Percentiles rank a stretch among this genome's conserved stretches.
phyloP scores from a whole-genome alignment of 441 rosid genomes.

The Melastoma candidum region DNA sequence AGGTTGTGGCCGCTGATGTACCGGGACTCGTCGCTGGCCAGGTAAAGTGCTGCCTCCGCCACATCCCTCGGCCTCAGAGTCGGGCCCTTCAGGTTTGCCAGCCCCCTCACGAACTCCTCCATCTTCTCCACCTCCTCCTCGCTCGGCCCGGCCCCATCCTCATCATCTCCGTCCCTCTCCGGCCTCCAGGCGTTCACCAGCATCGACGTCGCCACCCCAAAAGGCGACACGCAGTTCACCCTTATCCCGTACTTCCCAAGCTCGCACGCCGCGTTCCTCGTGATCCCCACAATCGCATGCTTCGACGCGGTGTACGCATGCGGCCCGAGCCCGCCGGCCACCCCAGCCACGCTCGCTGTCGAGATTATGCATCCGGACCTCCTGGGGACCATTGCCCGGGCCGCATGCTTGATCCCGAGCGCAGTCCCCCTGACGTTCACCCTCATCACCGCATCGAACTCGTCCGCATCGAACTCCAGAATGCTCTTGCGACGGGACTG shows the following conservation, averaged over 20 bases:
- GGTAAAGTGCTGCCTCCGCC: constrained; percentile 79
- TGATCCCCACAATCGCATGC: constrained; percentile 78
- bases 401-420: constrained; percentile 77
- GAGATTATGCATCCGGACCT: constrained; percentile 63
- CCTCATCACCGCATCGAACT: constrained; percentile 56
- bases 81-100: constrained; percentile 51
- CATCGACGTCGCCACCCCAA: constrained; percentile 83
- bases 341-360: constrained; percentile 74
- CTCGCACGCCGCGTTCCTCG: constrained; percentile 80
- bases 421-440: constrained; percentile 66
- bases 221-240: constrained; percentile 87
- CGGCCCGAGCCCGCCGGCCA: constrained; percentile 81
- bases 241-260: constrained; percentile 65
- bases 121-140: constrained; percentile 47
- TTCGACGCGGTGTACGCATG: constrained; percentile 88
- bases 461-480: constrained; percentile 43
- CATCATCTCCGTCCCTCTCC: constrained; percentile 22
- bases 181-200: constrained; percentile 64
- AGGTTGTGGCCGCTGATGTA: constrained; percentile 91
- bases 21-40: constrained; percentile 78
- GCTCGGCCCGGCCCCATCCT: constrained; percentile 23
- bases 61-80: constrained; percentile 54
- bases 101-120: constrained; percentile 74
- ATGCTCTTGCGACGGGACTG: constrained; percentile 60
- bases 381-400: constrained; percentile 53